A percentile compares a stretch with the other conserved stretches of the same genome.
These are phyloP conservation scores for Emydomyces testavorans DNA, from an alignment of 2,329 filamentous ascomycete species.

Conservation along the genomic window DNA sequence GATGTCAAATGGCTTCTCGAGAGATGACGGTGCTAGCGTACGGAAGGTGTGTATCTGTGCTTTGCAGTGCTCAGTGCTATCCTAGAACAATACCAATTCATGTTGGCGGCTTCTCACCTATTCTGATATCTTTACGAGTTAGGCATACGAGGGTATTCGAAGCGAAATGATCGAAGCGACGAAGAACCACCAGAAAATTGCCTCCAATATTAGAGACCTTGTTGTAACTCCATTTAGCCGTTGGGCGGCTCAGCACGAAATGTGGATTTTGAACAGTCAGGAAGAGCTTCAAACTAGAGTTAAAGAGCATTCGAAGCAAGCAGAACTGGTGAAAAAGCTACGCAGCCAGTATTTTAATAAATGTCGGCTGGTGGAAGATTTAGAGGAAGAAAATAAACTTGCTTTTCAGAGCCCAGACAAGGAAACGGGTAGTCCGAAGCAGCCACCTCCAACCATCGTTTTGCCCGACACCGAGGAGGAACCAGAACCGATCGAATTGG, in stretches of 20 bases:
- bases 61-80: background rate
- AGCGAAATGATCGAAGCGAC: conserved; percentile 84
- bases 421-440: conserved; percentile 45
- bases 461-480: conserved; percentile 61
- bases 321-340: conserved; percentile 80
- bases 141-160: conserved; percentile 91
- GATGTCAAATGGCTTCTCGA: conserved; percentile 65
- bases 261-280: conserved; percentile 82
- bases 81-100: background rate
- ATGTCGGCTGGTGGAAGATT: conserved; percentile 85
- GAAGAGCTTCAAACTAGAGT: conserved; percentile 85
- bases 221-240: conserved; percentile 88
- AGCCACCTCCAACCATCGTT: conserved; percentile 62
- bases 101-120: background rate
- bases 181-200: conserved; percentile 87
- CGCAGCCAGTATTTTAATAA: conserved; percentile 98
- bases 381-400: conserved; percentile 97
- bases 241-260: conserved; percentile 93
- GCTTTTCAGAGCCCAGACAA: conserved; percentile 78
- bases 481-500: conserved; percentile 77
- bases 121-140: conserved; percentile 10
- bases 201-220: conserved; percentile 88
- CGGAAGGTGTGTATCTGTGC: conserved; percentile 58
- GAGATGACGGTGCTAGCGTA: conserved; percentile 90
- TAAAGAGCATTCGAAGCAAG: conserved; percentile 86